A percentile compares a stretch with the other conserved stretches of the same genome.
These are phyloP conservation scores for Dactylellina sp. DNA, from an alignment of 2,329 filamentous ascomycete genomes.

Conservation along the genomic window DNA sequence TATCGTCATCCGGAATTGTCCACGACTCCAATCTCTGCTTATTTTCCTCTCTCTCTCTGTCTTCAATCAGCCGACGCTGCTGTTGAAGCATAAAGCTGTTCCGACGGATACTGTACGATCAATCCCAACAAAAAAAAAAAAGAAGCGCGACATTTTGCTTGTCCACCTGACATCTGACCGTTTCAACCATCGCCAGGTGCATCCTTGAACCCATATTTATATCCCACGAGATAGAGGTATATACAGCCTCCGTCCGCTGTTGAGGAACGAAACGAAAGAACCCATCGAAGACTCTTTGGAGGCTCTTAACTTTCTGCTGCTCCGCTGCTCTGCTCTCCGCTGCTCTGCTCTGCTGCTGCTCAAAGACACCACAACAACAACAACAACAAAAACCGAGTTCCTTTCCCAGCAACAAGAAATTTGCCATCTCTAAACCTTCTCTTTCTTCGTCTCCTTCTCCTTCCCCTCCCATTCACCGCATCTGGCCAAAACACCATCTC, in stretches of 20 bases:
- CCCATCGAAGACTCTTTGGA: no score
- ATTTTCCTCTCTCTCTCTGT: background rate
- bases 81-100: background rate
- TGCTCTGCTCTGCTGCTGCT: no score
- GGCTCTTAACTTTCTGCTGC: no score
- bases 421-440: constrained; percentile 28
- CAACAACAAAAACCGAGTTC: constrained; percentile 21
- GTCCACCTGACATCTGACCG: constrained; percentile 2
- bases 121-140: constrained; percentile 12
- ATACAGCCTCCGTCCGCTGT: background rate
- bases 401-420: constrained; percentile 32
- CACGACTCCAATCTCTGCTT: background rate
- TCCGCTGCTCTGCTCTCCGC: no score
- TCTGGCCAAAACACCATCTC: constrained; percentile 44
- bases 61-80: background rate
- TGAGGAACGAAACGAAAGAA: background rate
- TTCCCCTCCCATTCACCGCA: constrained; percentile 44
- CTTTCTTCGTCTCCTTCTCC: constrained; percentile 5
- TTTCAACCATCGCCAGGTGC: background rate
- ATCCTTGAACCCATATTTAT: background rate
- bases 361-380: constrained; percentile 15
- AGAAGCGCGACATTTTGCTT: constrained; percentile 5
- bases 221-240: no score
- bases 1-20: background rate
- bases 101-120: constrained; percentile 7